Base-by-base conservation (phyloP, 352 stramenopile species). In the Pythium oligandrum region DNA sequence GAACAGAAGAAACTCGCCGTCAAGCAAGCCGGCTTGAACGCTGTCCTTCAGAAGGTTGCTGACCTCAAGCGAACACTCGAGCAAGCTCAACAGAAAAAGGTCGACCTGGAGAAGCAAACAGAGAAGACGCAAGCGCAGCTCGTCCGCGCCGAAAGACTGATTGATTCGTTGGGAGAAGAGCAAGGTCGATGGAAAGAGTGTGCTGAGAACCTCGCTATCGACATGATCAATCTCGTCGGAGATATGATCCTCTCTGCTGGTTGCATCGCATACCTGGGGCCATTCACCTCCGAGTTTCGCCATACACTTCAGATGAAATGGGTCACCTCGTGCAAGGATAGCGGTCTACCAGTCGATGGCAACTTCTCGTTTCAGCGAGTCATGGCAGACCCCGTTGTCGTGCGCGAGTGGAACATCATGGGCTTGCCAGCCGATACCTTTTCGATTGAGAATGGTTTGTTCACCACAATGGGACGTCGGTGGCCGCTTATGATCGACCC, bases 401-500 rank as follows among this genome's bases (percentile, higher is more conserved):
- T 97, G 10, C 80, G 90, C 1, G 87, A 96, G 50, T 98, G 92
- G 92, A 95, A 93, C 33, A 92, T 97, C 35, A 90, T 96, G 75
- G 90, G 90, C 0, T 68, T 98, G 0, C 92, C 92, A 0, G 89
- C 90, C 3, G 92, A 98, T 55, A 89, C 79, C 1, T 97, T 98
- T 47, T 96, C 81, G n/a, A 96, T 92, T 30, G 90, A 98, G 51
- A 98, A 98, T 56, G 92, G 91, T 35, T 55, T 97, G 34, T 95
- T 98, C 52, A 93, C 89, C 5, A 97, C 89, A 2, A 86, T 90
- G 70, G 87, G 84, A 3, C 68, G 90, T 1, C 78, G 91, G 0
- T 98, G 90, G 91, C 91, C 92, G 7, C 73, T 98, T 7, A 96
- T 98, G 86, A 98, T 98, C 53, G 92, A 98, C 50, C 92, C 92